Base-by-base conservation (phyloP, 2,329 filamentous ascomycete genomes). In the Cladosporium sp. region DNA sequence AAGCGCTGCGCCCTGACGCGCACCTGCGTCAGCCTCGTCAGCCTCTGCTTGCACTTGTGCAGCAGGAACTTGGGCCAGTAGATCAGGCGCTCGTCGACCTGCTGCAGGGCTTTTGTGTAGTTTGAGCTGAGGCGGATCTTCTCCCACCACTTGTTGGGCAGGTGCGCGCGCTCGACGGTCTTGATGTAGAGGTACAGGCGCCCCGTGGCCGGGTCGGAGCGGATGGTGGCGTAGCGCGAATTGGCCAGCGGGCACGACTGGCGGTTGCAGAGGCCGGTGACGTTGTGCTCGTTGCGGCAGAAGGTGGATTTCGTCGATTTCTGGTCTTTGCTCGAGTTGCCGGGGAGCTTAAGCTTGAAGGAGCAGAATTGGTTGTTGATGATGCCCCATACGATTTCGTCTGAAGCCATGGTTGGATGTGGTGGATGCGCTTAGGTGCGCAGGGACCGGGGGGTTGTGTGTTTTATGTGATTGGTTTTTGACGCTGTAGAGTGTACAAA, bases 371-470 rank as follows among this genome's bases (percentile, higher is more conserved):
- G 87, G 72, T 93, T 88, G 72, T 95, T 94, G 60, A 96, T 95
- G 51, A 96, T 88, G 69, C 91, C 84, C 93, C 93, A 98, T 57
- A 97, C 85, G 58, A 97, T 94, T 72, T 97, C 92, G 77, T 97
- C 92, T 56, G 89, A 94, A 52, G 88, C 83, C 87, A 93, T 94
- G 38, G 33, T 30, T 12, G 36, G 50, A 12, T 11, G 39, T 38
- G 39, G 16, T 9, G 18, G 16, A 16, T 13, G 43, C 35, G 43
- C 36, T 39, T 13, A 6, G 15, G 29, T 3, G 43, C 35, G 25
- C 35, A 19, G 20, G 25, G 12, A 8, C 15, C 15, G 32, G n/a
- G 13, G 32, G n/a, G 13, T n/a, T n/a, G 13, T 35, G 32, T 16
- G 30, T 11, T 12, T 32, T 32, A 32, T 32, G 30, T 32, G 12